phyloP scores from a whole-genome alignment of 2,329 filamentous ascomycete genomes.

The Ilyonectria robusta region DNA sequence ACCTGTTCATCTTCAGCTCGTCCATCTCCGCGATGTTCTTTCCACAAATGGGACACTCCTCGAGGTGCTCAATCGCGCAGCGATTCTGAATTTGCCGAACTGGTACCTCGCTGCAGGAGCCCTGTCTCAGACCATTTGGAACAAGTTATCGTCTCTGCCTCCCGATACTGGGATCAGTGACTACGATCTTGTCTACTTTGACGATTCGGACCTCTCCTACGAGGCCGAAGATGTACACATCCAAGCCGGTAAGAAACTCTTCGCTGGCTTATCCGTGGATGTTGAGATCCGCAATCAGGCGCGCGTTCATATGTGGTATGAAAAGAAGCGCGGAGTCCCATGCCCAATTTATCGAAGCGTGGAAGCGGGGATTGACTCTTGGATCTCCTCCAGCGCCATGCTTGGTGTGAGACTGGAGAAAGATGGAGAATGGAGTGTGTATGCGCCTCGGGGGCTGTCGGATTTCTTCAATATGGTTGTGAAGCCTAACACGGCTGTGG shows the following conservation, averaged over 20 bases:
- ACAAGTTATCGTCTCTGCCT: slow-evolving; percentile 45
- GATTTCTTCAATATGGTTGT: slow-evolving; percentile 53
- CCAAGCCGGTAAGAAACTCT: slow-evolving; percentile 46
- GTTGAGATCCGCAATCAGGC: slow-evolving; percentile 57
- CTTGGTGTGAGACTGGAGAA: slow-evolving; percentile 47
- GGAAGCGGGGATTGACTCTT: slow-evolving; percentile 52
- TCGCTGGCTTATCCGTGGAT: slow-evolving; percentile 47
- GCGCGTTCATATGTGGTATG: slow-evolving; percentile 55
- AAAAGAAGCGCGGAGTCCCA: slow-evolving; percentile 48
- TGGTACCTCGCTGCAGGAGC: slow-evolving; percentile 55
- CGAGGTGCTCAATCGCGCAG: slow-evolving; percentile 45
- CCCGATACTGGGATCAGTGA: slow-evolving; percentile 53
- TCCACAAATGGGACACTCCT: slow-evolving; percentile 48
- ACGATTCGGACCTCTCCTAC: slow-evolving; percentile 52
- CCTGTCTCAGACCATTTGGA: slow-evolving; percentile 56
- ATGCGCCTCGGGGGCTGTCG: slow-evolving; percentile 52
- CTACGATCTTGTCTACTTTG: slow-evolving; percentile 55
- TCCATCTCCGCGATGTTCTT: slow-evolving; percentile 41
- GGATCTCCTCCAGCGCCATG: slow-evolving; percentile 53
- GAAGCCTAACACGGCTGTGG: slow-evolving; percentile 49
- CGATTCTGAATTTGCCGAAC: slow-evolving; percentile 47
- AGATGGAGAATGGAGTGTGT: slow-evolving; percentile 49
- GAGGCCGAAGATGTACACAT: slow-evolving; percentile 54
- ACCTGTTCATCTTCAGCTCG: slow-evolving; percentile 45
- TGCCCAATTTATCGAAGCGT: slow-evolving; percentile 49